These are phyloP conservation scores for Fusarium duplospermum DNA, from an alignment of 2,329 filamentous ascomycete genomes.

Conservation along the genomic window DNA sequence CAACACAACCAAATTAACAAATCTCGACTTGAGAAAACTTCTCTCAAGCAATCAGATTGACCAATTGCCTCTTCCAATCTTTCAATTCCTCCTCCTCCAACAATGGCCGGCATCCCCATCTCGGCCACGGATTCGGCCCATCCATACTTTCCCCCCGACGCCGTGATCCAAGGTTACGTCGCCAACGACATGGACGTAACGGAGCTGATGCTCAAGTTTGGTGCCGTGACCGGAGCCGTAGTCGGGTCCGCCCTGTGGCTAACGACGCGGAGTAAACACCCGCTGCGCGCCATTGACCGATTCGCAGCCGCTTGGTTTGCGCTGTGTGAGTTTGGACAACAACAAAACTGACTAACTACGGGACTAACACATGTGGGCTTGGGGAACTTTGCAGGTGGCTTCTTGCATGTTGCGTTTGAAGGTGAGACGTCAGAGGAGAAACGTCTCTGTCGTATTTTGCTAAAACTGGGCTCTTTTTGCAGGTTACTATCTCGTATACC, in stretches of 20 bases:
- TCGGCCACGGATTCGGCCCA: slow-evolving; percentile 46
- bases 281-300: slow-evolving; percentile 50
- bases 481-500: slow-evolving; percentile 83
- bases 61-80: neutral
- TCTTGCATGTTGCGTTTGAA: slow-evolving; percentile 85
- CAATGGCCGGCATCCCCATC: slow-evolving; percentile 12
- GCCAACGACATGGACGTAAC: slow-evolving; percentile 57
- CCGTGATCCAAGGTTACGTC: slow-evolving; percentile 57
- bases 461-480: neutral
- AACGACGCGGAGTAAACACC: slow-evolving; percentile 31
- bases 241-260: slow-evolving; percentile 48
- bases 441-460: neutral
- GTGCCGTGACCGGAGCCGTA: slow-evolving; percentile 50
- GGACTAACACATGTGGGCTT: neutral
- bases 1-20: neutral
- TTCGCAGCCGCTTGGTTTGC: slow-evolving; percentile 65
- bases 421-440: slow-evolving; percentile 57
- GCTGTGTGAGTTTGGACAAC: slow-evolving; percentile 55
- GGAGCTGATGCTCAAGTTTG: slow-evolving; percentile 53
- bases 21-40: neutral
- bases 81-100: neutral
- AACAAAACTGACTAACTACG: neutral
- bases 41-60: neutral
- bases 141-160: slow-evolving; percentile 62
- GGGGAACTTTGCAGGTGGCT: slow-evolving; percentile 60